Evolutionary conservation across 2,329 filamentous ascomycete genomes (phyloP).

Genomic region (Chaetomium olivaceum): DNA sequence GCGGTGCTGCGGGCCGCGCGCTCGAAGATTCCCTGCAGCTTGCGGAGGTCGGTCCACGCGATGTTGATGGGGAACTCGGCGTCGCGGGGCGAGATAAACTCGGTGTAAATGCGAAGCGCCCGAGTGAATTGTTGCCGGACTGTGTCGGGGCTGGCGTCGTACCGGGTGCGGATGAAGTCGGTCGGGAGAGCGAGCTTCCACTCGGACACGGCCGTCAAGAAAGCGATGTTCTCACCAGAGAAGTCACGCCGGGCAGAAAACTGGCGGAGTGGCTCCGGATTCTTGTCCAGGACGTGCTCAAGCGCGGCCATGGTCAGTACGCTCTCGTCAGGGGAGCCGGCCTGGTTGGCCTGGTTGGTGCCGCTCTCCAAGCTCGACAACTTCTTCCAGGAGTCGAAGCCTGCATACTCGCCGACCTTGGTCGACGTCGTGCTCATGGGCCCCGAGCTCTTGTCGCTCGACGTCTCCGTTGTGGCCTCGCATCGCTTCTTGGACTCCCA

Average conservation of each 20-base stretch:
- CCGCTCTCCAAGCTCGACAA: constrained; percentile 42
- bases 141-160: constrained; percentile 35
- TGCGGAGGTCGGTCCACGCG: constrained; percentile 55
- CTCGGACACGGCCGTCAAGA: constrained; percentile 57
- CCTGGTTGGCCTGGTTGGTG: constrained; percentile 30
- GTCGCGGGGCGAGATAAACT: constrained; percentile 60
- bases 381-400: constrained; percentile 38
- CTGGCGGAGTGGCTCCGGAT: constrained; percentile 60
- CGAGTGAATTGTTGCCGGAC: constrained; percentile 56
- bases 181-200: constrained; percentile 51
- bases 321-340: constrained; percentile 40
- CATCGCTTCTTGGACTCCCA: constrained; percentile 49
- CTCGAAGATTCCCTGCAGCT: constrained; percentile 59
- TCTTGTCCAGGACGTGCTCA: constrained; percentile 60
- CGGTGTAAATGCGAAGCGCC: constrained; percentile 62
- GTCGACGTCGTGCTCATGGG: constrained; percentile 36
- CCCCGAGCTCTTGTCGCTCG: constrained; percentile 13
- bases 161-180: constrained; percentile 29
- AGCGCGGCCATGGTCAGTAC: constrained; percentile 62
- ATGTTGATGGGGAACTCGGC: constrained; percentile 70
- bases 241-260: constrained; percentile 68
- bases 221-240: constrained; percentile 70
- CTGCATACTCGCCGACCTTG: constrained; percentile 33
- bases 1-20: constrained; percentile 49
- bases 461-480: constrained; percentile 10